Evolutionary conservation across 1,284 basidiomycete genomes (phyloP), one percentile per base, ranked within the genome.

Genomic region (Sutorius eximius): DNA sequence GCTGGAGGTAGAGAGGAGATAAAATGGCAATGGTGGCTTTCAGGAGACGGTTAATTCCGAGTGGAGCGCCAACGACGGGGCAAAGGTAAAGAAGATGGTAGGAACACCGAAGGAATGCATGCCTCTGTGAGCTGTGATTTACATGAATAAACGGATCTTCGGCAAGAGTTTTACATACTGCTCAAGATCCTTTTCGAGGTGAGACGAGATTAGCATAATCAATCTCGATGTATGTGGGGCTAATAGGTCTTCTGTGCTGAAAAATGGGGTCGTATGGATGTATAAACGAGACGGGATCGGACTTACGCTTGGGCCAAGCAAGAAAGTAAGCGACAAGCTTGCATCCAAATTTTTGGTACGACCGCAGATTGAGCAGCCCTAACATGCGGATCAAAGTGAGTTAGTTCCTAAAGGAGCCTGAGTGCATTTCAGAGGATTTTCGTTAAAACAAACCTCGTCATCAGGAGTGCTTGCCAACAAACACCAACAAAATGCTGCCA

Each of bases 381-480:
- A 6, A 77, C 65, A 18, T 71, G 68, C 29, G 76, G 69, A 60
- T 90, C 86, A 3, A 78, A 53, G 59, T 80, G 74, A 16, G 71
- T 72, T 55, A 79, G 75, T 10, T 67, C 64, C 85, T 89, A 44
- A 42, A 51, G 38, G 13, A 22, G 29, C 16, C 13, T 61, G 16
- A 61, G 45, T 20, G 27, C 13, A 52, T 9, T 47, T 52, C 43
- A 55, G 51, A 54, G 20, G 41, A 3, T 49, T 30, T 44, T 49
- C 57, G 33, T 38, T 44, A 50, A 46, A 50, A 62, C 70, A 30
- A 58, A 77, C 82, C 58, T 79, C 73, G 13, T 82, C 82, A 34
- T 86, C 82, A n/a, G 65, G 66, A 1, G 80, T 79, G 50, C 86
- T 81, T 36, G 79, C 76, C 32, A 94, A 64, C 32, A 89, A 70